Conservation (phyloP, 805 yeast species). For the Metschnikowia kofuensis region DNA sequence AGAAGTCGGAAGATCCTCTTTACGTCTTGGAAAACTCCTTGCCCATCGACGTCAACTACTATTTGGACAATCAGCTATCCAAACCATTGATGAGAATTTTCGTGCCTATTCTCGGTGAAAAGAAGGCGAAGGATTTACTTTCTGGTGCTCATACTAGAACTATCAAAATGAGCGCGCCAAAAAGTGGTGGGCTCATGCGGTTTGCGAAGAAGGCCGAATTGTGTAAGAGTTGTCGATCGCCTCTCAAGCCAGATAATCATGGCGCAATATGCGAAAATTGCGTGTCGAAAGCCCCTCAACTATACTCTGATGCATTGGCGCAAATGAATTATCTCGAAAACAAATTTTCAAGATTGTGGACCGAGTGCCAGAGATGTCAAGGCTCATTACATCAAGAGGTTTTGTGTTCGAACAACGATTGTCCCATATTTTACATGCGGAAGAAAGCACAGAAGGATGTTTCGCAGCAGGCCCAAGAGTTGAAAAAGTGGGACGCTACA, state of each 20-base stretch:
- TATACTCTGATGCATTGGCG: slow-evolving; percentile 79
- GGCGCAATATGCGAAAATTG: slow-evolving; percentile 86
- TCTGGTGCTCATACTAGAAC: slow-evolving; percentile 84
- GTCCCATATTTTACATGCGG: slow-evolving; percentile 97
- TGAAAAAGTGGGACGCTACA: slow-evolving; percentile 63
- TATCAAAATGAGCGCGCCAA: slow-evolving; percentile 68
- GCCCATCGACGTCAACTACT: slow-evolving; percentile 92
- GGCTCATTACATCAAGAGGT: slow-evolving; percentile 96
- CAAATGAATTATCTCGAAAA: slow-evolving; percentile 77
- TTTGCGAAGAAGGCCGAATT: slow-evolving; percentile 87
- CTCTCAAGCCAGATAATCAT: slow-evolving; percentile 55
- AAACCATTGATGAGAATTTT: slow-evolving; percentile 92
- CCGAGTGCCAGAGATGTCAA: slow-evolving; percentile 97
- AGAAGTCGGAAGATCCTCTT: slow-evolving; percentile 95
- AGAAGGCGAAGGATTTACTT: slow-evolving; percentile 72
- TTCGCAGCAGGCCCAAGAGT: slow-evolving; percentile 51
- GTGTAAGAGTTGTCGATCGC: slow-evolving; percentile 86
- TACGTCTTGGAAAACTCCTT: slow-evolving; percentile 88
- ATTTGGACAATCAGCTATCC: slow-evolving; percentile 86
- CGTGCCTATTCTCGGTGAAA: slow-evolving; percentile 90
- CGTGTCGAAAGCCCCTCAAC: slow-evolving; percentile 58
- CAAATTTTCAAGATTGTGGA: slow-evolving; percentile 88
- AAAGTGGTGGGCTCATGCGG: slow-evolving; percentile 83
- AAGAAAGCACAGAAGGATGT: slow-evolving; percentile 79
- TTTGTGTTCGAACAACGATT: slow-evolving; percentile 89